These are phyloP conservation scores for Dimocarpus longan DNA, from an alignment of 345 rosid species.

Conservation along the genomic window DNA sequence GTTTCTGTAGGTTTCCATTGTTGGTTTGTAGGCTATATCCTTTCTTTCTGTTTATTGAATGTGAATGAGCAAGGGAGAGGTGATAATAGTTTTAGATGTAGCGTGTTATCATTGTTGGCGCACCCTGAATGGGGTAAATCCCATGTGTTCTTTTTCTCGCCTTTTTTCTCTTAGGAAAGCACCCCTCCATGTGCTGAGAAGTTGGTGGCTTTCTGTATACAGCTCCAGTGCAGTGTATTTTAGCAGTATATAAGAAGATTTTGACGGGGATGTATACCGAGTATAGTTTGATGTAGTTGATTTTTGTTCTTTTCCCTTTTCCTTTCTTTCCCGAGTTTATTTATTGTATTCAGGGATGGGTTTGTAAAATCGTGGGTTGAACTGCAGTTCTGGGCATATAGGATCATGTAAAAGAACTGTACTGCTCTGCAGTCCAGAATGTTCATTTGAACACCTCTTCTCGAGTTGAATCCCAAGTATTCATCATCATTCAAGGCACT, in stretches of 20 bases:
- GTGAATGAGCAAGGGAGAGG: conserved; percentile 15
- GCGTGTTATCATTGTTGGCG: neutral
- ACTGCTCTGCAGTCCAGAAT: conserved; percentile 22
- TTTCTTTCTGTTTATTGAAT: conserved; percentile 8
- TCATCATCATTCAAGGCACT: neutral
- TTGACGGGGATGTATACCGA: conserved; percentile 47
- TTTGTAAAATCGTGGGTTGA: conserved; percentile 31
- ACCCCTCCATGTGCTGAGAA: conserved; percentile 25
- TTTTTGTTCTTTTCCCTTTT: conserved; percentile 17
- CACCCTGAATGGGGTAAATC: neutral
- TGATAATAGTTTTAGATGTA: conserved; percentile 3
- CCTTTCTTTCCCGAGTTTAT: neutral
- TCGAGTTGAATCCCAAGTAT: neutral
- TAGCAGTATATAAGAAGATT: conserved; percentile 50
- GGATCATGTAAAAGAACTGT: conserved; percentile 23
- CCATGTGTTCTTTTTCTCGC: conserved; percentile 11
- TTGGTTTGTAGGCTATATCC: conserved; percentile 38
- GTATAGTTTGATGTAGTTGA: conserved; percentile 35
- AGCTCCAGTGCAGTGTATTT: conserved; percentile 49
- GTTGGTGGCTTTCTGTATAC: conserved; percentile 31
- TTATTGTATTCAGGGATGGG: conserved; percentile 18
- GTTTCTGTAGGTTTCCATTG: conserved; percentile 27
- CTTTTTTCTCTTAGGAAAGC: conserved; percentile 18
- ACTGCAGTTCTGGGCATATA: conserved; percentile 9
- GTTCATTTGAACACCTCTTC: conserved; percentile 1